A percentile compares a stretch with the other conserved stretches of the same genome.
Evolutionary conservation across 768 basidiomycete genomes (phyloP).

Genomic region (Russula ochroleuca): DNA sequence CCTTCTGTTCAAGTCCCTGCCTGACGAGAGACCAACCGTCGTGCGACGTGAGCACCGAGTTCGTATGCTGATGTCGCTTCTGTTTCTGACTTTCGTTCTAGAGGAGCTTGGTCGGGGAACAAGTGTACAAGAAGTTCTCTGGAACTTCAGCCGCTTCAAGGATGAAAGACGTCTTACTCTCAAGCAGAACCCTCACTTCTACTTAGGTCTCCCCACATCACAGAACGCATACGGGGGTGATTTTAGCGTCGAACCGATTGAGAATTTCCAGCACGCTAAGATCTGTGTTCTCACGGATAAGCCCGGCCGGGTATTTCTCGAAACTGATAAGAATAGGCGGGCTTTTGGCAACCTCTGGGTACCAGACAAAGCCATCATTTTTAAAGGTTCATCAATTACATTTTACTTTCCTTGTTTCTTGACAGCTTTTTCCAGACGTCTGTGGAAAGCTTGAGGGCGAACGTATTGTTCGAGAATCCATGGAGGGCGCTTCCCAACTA

Average conservation of each 20-base stretch:
- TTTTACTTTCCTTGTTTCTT: neutral
- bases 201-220: neutral
- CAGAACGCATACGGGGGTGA: neutral
- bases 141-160: slow-evolving; percentile 9
- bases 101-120: neutral
- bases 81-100: neutral
- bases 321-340: neutral
- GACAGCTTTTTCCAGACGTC: neutral
- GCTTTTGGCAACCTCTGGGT: slow-evolving; percentile 7
- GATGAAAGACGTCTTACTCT: slow-evolving; percentile 7
- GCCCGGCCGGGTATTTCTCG: slow-evolving; percentile 7
- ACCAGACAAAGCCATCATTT: neutral
- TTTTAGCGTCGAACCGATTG: neutral
- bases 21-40: neutral
- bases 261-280: neutral
- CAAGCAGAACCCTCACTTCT: slow-evolving; percentile 18
- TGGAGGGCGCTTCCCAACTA: neutral
- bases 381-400: slow-evolving; percentile 3
- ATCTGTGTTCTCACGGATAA: slow-evolving; percentile 10
- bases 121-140: neutral
- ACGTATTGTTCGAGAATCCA: neutral
- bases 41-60: neutral
- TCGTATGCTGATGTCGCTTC: neutral
- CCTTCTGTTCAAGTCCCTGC: neutral
- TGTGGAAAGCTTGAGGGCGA: slow-evolving; percentile 13